Evolutionary conservation across 1,139 yeast species (phyloP), one percentile per base, ranked within the genome.

Genomic region (Petasospora fabianii): DNA sequence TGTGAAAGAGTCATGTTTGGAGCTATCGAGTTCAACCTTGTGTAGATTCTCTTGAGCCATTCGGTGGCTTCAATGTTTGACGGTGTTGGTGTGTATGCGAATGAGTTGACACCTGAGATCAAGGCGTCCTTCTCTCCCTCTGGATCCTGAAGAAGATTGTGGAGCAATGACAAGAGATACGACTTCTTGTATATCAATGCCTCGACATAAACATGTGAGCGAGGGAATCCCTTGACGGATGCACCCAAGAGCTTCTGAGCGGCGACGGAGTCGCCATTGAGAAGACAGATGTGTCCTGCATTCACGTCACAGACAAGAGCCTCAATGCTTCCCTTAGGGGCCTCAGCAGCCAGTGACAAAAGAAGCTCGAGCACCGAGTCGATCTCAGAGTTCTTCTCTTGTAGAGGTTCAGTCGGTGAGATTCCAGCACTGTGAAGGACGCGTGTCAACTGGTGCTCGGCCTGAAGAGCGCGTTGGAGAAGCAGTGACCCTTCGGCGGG

Each of bases 11-110:
- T n/a, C n/a, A n/a, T n/a, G 17, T 6, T 8, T 7, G 35, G 34
- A 4, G 6, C 9, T 6, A 34, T 22, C 2, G 29, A 26, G 8
- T 17, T 17, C 10, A 42, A 18, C 20, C 41, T 27, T 27, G 38
- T 30, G 34, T 37, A 48, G 15, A 43, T 17, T 18, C 30, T 17
- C n/a, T 34, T 18, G n/a, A 51, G 38, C 52, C 50, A 47, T 2
- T 28, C 17, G 4, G 27, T 30, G 4, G 48, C 44, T 34, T 47
- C 48, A 9, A 48, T 26, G 14, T 49, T 32, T 12, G 51, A 47
- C 5, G 34, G 22, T 7, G 38, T 34, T n/a, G 53, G 53, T 5
- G 44, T n/a, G 2, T 32, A 20, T 3, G 32, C n/a, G 27, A 36
- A 38, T 10, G 39, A 12, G 31, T 43, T 46, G 31, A 47, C 20